phyloP scores from a whole-genome alignment of 768 basidiomycete genomes.

The Dictyophora rubrovolvata region DNA sequence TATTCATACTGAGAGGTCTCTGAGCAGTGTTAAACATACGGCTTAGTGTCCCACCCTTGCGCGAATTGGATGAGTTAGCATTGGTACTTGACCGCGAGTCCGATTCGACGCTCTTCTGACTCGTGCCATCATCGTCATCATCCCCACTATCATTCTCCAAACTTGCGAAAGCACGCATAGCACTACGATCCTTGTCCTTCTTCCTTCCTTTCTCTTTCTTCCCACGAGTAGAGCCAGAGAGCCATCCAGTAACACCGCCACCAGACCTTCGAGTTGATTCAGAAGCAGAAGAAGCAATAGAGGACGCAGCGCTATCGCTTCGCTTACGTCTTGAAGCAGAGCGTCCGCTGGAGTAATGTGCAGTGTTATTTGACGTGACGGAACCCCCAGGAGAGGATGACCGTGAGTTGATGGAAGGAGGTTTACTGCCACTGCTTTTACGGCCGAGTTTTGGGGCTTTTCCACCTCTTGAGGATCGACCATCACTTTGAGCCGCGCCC shows the following conservation, averaged over 20 bases:
- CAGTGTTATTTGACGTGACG: background rate
- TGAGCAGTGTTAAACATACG: background rate
- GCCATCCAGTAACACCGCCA: constrained; percentile 6
- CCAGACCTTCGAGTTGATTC: background rate
- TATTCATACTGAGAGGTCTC: background rate
- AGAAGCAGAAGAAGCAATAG: background rate
- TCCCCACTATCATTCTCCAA: constrained; percentile 31
- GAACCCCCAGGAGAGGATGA: constrained; percentile 5
- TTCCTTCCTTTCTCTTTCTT: constrained; percentile 25
- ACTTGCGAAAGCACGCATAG: constrained; percentile 52
- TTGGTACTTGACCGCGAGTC: constrained; percentile 15
- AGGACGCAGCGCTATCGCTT: background rate
- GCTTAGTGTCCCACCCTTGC: background rate
- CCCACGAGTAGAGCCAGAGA: constrained; percentile 15
- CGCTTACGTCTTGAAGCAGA: background rate
- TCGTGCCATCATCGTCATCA: constrained; percentile 21
- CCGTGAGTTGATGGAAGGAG: background rate
- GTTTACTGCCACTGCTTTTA: background rate
- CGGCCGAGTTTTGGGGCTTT: background rate
- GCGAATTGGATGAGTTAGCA: constrained; percentile 27
- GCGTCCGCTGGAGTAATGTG: background rate
- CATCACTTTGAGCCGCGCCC: background rate
- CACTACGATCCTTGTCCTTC: constrained; percentile 30
- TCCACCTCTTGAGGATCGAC: background rate
- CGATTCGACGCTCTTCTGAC: constrained; percentile 9